Conservation (phyloP, 1,139 yeast species). For the Scheffersomyces insectosa region DNA sequence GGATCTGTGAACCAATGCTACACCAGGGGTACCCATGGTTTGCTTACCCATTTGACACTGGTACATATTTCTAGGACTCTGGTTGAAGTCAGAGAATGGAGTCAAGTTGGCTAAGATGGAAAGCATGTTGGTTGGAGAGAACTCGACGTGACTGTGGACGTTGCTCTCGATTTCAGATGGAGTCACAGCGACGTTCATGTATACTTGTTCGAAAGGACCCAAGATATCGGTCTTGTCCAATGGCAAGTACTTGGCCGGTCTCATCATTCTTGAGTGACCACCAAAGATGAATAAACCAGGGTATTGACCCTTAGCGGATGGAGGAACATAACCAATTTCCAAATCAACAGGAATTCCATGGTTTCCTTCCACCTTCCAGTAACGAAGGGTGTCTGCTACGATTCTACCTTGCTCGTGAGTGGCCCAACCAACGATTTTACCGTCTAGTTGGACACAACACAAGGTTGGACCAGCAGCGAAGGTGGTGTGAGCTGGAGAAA, state of each 20-base stretch:
- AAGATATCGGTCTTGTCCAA: constrained; percentile 79
- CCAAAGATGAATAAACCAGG: constrained; percentile 93
- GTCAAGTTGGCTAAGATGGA: constrained; percentile 95
- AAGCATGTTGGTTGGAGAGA: constrained; percentile 88
- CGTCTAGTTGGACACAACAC: constrained; percentile 92
- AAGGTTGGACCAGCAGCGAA: constrained; percentile 85
- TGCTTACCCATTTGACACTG: constrained; percentile 99
- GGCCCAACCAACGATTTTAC: constrained; percentile 92
- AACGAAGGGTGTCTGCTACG: constrained; percentile 87
- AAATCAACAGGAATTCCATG: constrained; percentile 79
- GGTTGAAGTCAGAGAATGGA: constrained; percentile 97
- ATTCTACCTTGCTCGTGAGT: constrained; percentile 84
- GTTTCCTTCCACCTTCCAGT: constrained; percentile 85
- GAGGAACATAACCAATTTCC: constrained; percentile 95
- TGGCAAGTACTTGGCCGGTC: constrained; percentile 93
- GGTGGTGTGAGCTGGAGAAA: constrained; percentile 65
- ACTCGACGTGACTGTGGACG: constrained; percentile 90
- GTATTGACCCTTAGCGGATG: constrained; percentile 91
- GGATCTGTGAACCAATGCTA: constrained; percentile 86
- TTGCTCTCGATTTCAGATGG: constrained; percentile 86
- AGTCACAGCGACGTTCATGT: constrained; percentile 93
- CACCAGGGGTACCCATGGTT: constrained; percentile 99
- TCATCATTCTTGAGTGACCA: constrained; percentile 91
- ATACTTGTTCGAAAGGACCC: constrained; percentile 98
- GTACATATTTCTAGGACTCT: constrained; percentile 99